A percentile compares a stretch with the other conserved stretches of the same genome.
Conservation (phyloP, 2,329 filamentous ascomycete species). For the Ciborinia camelliae region DNA sequence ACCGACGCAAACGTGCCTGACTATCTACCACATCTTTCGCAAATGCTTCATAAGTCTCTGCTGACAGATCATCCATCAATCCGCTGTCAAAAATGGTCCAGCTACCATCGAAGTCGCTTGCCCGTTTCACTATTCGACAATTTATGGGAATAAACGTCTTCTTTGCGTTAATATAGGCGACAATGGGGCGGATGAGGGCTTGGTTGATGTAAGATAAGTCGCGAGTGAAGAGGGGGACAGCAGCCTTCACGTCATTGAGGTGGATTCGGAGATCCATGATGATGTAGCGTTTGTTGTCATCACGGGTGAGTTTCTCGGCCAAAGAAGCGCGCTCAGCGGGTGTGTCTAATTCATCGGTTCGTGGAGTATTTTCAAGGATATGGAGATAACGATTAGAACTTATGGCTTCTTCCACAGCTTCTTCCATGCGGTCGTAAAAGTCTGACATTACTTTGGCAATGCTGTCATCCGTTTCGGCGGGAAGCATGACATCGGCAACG, state of each 20-base stretch:
- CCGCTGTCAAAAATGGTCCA: conserved; percentile 95
- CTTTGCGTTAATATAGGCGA: conserved; percentile 96
- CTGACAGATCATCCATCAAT: conserved; percentile 87
- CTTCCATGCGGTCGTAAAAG: conserved; percentile 93
- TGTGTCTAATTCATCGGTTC: conserved; percentile 34
- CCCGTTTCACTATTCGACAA: conserved; percentile 88
- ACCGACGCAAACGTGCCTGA: conserved; percentile 76
- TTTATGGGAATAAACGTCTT: conserved; percentile 93
- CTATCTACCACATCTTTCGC: conserved; percentile 87
- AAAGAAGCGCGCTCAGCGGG: conserved; percentile 30
- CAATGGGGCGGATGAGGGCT: conserved; percentile 89
- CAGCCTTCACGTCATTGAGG: conserved; percentile 89
- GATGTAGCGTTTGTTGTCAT: conserved; percentile 71
- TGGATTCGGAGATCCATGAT: conserved; percentile 95
- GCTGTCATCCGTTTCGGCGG: conserved; percentile 80
- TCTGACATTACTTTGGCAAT: conserved; percentile 94
- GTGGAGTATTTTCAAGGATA: conserved; percentile 51
- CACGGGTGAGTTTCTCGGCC: conserved; percentile 32
- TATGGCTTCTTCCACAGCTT: conserved; percentile 90
- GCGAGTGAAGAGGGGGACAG: conserved; percentile 86
- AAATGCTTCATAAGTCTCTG: conserved; percentile 93
- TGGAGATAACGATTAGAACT: conserved; percentile 67
- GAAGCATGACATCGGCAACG: conserved; percentile 92
- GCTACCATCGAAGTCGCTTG: conserved; percentile 86
- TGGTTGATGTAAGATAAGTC: conserved; percentile 96